These are phyloP conservation scores for Fraxinus americana DNA, from an alignment of 257 asterid genomes.

Conservation along the genomic window DNA sequence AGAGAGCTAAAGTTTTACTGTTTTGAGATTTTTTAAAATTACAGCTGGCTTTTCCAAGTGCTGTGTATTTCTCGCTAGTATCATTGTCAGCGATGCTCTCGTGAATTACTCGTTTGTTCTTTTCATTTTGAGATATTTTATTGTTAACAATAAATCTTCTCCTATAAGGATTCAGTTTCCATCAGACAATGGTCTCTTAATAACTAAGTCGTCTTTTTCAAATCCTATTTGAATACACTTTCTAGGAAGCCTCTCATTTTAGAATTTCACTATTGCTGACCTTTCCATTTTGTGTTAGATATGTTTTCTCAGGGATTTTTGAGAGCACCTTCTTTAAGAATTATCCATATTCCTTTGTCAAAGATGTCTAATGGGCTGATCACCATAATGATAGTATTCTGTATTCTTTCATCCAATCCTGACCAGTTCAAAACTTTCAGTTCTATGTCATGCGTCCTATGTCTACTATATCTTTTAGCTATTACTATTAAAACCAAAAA, in stretches of 20 bases:
- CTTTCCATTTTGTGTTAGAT: background rate
- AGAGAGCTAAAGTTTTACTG: too few relatives aligned
- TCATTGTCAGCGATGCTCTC: background rate
- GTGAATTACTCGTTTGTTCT: background rate
- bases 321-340: background rate
- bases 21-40: background rate
- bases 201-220: background rate
- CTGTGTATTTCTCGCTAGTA: background rate
- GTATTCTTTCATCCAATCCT: background rate
- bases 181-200: too few relatives aligned
- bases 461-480: background rate
- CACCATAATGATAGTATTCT: background rate
- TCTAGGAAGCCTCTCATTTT: background rate
- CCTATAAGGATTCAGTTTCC: background rate
- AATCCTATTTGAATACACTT: background rate
- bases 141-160: background rate
- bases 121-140: background rate
- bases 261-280: background rate
- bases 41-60: background rate
- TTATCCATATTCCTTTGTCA: slow-evolving; percentile 6
- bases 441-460: too few relatives aligned
- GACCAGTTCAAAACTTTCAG: background rate
- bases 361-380: background rate
- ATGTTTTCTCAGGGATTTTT: background rate
- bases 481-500: background rate